Percentiles rank a stretch among this genome's conserved stretches.
Conservation (phyloP, 2,329 filamentous ascomycete genomes). For the Purpureocillium takamizusanense region DNA sequence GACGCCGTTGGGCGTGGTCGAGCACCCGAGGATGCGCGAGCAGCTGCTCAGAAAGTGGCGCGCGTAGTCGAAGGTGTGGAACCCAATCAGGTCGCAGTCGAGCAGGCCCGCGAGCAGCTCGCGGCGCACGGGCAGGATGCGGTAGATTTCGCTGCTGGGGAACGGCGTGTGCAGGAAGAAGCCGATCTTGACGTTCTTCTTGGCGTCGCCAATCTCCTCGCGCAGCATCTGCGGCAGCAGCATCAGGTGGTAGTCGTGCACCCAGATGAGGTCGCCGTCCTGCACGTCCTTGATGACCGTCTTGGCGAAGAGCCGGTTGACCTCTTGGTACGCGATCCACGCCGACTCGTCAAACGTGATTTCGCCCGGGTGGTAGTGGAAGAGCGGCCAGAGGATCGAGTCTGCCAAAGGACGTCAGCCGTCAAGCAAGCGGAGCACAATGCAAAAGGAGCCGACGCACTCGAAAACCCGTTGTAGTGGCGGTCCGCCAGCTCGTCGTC, state of each 20-base stretch:
- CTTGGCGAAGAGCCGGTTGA: slow-evolving; percentile 87
- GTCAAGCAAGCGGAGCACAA: too few relatives aligned
- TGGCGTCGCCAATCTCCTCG: slow-evolving; percentile 70
- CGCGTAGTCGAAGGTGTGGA: slow-evolving; percentile 99
- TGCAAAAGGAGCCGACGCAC: slow-evolving; percentile 39
- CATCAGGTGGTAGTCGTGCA: slow-evolving; percentile 98
- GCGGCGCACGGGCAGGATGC: slow-evolving; percentile 87
- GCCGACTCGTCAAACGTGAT: slow-evolving; percentile 95
- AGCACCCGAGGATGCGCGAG: slow-evolving; percentile 74
- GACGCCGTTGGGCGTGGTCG: slow-evolving; percentile 86
- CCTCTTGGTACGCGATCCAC: slow-evolving; percentile 88
- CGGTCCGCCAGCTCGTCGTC: slow-evolving; percentile 87
- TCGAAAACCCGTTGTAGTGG: slow-evolving; percentile 97
- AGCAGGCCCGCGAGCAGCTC: slow-evolving; percentile 80
- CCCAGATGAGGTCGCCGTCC: slow-evolving; percentile 93
- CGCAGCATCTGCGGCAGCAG: slow-evolving; percentile 91
- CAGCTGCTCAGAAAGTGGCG: slow-evolving; percentile 94
- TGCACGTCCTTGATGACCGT: slow-evolving; percentile 78
- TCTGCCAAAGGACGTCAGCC: slow-evolving; percentile 53
- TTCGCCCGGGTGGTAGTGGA: slow-evolving; percentile 97
- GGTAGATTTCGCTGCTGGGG: slow-evolving; percentile 92
- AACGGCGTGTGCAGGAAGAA: slow-evolving; percentile 98
- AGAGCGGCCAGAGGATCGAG: slow-evolving; percentile 95
- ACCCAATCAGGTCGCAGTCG: slow-evolving; percentile 90
- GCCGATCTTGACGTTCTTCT: slow-evolving; percentile 92